Evolutionary conservation across 805 yeast species (phyloP).

Genomic region (Zygoascus bituminiphila): DNA sequence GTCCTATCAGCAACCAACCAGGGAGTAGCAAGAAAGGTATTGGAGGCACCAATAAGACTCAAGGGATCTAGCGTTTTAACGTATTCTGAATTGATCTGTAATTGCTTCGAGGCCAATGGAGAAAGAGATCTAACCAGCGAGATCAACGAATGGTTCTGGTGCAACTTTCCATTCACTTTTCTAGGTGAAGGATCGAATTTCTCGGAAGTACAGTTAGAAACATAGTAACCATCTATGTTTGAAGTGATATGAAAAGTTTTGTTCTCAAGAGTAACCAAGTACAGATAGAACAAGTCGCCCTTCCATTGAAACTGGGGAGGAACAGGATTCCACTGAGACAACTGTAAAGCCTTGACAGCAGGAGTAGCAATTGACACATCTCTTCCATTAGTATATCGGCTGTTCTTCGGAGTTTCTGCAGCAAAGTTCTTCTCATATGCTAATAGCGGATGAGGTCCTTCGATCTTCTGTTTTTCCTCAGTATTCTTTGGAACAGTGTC

Average conservation of each 20-base stretch:
- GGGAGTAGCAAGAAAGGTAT: constrained; percentile 56
- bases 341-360: constrained; percentile 49
- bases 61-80: constrained; percentile 26
- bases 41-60: constrained; percentile 41
- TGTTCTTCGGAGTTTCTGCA: background rate
- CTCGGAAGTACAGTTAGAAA: constrained; percentile 57
- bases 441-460: constrained; percentile 11
- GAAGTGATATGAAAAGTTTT: constrained; percentile 74
- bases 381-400: background rate
- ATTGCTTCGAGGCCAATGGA: constrained; percentile 47
- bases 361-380: constrained; percentile 14
- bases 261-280: constrained; percentile 69
- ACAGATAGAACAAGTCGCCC: constrained; percentile 78
- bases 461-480: constrained; percentile 11
- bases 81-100: constrained; percentile 43
- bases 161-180: constrained; percentile 25
- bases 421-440: constrained; percentile 19
- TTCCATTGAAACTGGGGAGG: constrained; percentile 49
- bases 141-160: constrained; percentile 44
- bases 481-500: constrained; percentile 11
- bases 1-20: constrained; percentile 50
- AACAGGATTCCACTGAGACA: constrained; percentile 85
- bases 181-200: constrained; percentile 61
- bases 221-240: constrained; percentile 68
- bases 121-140: constrained; percentile 59